A percentile compares a stretch with the other conserved stretches of the same genome.
Evolutionary conservation across 2,329 filamentous ascomycete genomes (phyloP).

Genomic region (Aureobasidium sp.): DNA sequence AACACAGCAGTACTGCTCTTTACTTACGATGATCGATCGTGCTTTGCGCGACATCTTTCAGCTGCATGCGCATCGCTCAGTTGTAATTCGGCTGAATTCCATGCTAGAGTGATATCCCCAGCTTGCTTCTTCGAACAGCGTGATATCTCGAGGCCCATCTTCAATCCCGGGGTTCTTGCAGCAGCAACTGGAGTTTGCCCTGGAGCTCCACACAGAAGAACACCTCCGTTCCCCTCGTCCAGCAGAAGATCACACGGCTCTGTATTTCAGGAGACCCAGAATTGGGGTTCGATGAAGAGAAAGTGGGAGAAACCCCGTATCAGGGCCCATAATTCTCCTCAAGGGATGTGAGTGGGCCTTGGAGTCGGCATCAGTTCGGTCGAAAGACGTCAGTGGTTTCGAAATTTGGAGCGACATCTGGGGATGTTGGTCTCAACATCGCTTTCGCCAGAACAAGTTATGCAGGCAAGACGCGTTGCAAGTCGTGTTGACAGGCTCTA

Average conservation of each 20-base stretch:
- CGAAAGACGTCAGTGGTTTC: slow-evolving; percentile 6
- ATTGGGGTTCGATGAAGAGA: not conserved
- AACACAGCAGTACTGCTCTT: not conserved
- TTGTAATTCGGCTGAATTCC: not conserved
- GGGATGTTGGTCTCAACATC: not conserved
- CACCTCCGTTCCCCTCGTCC: not conserved
- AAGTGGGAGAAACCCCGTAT: not conserved
- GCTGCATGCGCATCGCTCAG: not conserved
- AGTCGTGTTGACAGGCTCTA: not conserved
- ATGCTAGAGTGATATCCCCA: not conserved
- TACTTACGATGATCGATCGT: not conserved
- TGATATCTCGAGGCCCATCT: not conserved
- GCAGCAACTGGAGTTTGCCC: not conserved
- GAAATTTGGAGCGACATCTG: not conserved
- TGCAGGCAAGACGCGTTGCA: not conserved
- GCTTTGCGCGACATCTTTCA: not conserved
- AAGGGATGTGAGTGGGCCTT: slow-evolving; percentile 7
- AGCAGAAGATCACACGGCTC: not conserved
- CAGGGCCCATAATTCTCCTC: slow-evolving; percentile 3
- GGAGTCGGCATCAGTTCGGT: slow-evolving; percentile 4
- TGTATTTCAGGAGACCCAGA: not conserved
- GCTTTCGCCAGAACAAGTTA: not conserved
- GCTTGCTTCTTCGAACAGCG: not conserved
- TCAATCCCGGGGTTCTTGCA: not conserved
- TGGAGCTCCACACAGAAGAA: not conserved